Conservation (phyloP, 2,329 filamentous ascomycete genomes). For the Colletotrichum lini region DNA sequence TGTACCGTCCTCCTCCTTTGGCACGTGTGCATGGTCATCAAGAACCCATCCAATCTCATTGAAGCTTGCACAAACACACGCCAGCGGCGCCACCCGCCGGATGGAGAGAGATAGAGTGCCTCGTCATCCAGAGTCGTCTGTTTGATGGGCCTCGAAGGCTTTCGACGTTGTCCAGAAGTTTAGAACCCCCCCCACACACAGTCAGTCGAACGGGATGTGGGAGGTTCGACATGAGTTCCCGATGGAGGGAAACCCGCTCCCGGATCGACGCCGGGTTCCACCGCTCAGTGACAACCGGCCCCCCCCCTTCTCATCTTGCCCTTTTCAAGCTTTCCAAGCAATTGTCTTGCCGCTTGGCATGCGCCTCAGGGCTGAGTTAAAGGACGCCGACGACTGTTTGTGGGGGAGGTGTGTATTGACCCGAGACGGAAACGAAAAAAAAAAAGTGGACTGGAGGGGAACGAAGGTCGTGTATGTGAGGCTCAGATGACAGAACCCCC, state of each 20-base stretch:
- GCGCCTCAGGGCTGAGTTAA: constrained; percentile 26
- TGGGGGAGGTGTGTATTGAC: constrained; percentile 24
- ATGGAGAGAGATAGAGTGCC: neutral
- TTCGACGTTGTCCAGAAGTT: neutral
- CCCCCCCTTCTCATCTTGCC: neutral
- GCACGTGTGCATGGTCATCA: constrained; percentile 11
- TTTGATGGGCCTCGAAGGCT: neutral
- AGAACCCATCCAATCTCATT: constrained; percentile 23
- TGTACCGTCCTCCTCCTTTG: neutral
- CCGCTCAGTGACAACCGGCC: constrained; percentile 2
- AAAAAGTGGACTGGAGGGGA: constrained; percentile 6
- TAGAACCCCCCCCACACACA: neutral
- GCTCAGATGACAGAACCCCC: constrained; percentile 14
- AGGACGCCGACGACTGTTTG: neutral
- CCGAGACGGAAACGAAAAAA: neutral
- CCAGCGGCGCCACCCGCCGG: constrained; percentile 21
- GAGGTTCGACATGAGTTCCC: constrained; percentile 4
- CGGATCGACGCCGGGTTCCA: constrained; percentile 17
- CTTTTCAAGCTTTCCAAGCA: constrained; percentile 1
- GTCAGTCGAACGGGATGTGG: constrained; percentile 20
- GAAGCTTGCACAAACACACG: constrained; percentile 32
- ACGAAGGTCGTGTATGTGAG: constrained; percentile 26
- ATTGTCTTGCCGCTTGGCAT: constrained; percentile 1
- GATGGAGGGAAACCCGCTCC: constrained; percentile 10
- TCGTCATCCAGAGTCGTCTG: constrained; percentile 23